These are phyloP conservation scores for Pyrenophora graminea DNA, from an alignment of 2,329 filamentous ascomycete species.

Conservation along the genomic window DNA sequence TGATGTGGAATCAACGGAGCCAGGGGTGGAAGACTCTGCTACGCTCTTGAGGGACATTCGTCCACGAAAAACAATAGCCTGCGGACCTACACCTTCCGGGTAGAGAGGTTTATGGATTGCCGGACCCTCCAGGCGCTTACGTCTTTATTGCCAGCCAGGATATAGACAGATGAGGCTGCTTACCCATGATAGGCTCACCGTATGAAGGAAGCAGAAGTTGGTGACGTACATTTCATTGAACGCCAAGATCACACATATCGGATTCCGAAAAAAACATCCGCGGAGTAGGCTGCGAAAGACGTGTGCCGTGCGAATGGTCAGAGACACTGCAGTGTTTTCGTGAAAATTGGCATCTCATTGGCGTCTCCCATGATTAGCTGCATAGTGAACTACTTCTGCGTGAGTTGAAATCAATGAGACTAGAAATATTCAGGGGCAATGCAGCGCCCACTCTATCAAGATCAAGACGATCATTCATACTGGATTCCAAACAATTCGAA, in stretches of 20 bases:
- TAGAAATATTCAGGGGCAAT: background rate
- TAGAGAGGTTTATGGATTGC: background rate
- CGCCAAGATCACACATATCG: background rate
- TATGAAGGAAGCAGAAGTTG: background rate
- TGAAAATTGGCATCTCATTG: background rate
- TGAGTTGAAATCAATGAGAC: background rate
- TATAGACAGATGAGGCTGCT: background rate
- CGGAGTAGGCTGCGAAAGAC: background rate
- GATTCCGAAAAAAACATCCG: background rate
- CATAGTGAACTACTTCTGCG: background rate
- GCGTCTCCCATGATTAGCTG: background rate
- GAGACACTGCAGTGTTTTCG: background rate
- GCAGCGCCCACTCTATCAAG: background rate
- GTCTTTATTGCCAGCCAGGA: background rate
- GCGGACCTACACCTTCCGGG: background rate
- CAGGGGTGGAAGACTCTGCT: conserved; percentile 1
- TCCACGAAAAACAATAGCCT: background rate
- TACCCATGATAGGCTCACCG: background rate
- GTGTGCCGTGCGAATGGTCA: background rate
- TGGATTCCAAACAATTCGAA: background rate
- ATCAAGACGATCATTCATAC: background rate
- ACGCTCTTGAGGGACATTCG: conserved; percentile 2
- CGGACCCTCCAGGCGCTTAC: background rate
- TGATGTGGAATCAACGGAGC: conserved; percentile 1
- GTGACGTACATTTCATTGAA: background rate